Evolutionary conservation across 1,284 basidiomycete genomes (phyloP).

Genomic region (Trametes versicolor): DNA sequence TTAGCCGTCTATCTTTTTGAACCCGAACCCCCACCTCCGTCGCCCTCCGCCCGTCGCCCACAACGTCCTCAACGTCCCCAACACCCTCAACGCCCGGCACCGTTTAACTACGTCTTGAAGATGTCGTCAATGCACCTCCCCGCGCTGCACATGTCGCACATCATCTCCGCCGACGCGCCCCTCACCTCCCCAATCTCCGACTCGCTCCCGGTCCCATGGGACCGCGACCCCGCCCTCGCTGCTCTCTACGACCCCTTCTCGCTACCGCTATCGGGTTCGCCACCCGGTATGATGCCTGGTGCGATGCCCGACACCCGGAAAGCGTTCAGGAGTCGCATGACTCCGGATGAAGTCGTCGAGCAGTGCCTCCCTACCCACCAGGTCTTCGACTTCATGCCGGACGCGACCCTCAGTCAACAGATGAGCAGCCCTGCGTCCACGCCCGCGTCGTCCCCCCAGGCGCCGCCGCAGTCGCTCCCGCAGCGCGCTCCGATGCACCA

Average conservation of each 20-base stretch:
- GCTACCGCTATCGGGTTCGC: conserved; percentile 60
- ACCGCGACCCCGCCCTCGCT: conserved; percentile 54
- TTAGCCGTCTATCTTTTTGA: conserved; percentile 35
- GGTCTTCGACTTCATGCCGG: conserved; percentile 65
- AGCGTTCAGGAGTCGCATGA: conserved; percentile 59
- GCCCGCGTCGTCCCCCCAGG: conserved; percentile 36
- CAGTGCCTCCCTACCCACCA: conserved; percentile 75
- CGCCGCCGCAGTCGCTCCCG: conserved; percentile 48
- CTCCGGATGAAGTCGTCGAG: conserved; percentile 58
- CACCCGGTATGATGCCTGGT: conserved; percentile 51
- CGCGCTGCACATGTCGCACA: conserved; percentile 62
- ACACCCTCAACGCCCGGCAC: conserved; percentile 25
- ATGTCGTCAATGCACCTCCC: conserved; percentile 48
- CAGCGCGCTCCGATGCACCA: conserved; percentile 37
- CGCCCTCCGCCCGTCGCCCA: conserved; percentile 29
- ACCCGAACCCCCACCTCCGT: conserved; percentile 36
- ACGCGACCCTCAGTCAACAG: conserved; percentile 17
- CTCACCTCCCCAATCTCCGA: conserved; percentile 63
- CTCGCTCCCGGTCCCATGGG: conserved; percentile 51
- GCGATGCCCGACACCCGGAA: conserved; percentile 50
- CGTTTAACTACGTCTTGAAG: conserved; percentile 24
- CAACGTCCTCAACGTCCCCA: conserved; percentile 14
- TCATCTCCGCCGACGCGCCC: conserved; percentile 63
- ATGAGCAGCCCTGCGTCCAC: conserved; percentile 41
- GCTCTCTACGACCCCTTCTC: conserved; percentile 48